phyloP scores from a whole-genome alignment of 2,329 filamentous ascomycete genomes.

The Venturia oleaginea region DNA sequence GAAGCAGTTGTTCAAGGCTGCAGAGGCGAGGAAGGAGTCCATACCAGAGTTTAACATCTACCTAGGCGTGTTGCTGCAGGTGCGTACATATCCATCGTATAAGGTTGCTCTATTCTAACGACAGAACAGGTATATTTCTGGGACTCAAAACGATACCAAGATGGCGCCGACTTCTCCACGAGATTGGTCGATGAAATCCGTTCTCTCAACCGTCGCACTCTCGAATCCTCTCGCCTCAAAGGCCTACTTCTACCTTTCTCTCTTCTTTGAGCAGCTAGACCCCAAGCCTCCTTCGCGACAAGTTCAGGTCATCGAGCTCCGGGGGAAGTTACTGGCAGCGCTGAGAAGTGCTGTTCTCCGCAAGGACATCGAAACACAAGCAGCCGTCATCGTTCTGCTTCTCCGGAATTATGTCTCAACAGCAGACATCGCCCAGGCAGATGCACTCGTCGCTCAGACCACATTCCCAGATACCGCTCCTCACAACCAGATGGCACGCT shows the following conservation, averaged over 20 bases:
- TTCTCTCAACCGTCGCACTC: slow-evolving; percentile 79
- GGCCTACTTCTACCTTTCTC: slow-evolving; percentile 95
- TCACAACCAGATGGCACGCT: slow-evolving; percentile 96
- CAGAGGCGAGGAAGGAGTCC: slow-evolving; percentile 61
- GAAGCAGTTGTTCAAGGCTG: slow-evolving; percentile 52
- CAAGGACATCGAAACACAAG: slow-evolving; percentile 96
- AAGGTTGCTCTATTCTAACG: neutral
- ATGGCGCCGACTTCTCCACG: slow-evolving; percentile 75
- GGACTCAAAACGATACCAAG: slow-evolving; percentile 71
- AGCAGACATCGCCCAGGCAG: slow-evolving; percentile 93
- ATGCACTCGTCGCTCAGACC: slow-evolving; percentile 90
- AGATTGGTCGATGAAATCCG: slow-evolving; percentile 78
- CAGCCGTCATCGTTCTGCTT: slow-evolving; percentile 86
- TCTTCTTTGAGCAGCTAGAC: slow-evolving; percentile 86
- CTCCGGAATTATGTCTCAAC: slow-evolving; percentile 94
- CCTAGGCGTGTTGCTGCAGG: slow-evolving; percentile 61
- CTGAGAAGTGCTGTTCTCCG: slow-evolving; percentile 91
- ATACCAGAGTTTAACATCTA: slow-evolving; percentile 85
- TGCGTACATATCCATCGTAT: slow-evolving; percentile 18
- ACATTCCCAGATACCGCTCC: slow-evolving; percentile 89
- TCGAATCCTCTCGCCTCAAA: slow-evolving; percentile 93
- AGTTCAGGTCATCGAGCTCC: slow-evolving; percentile 77
- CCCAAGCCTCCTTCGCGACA: slow-evolving; percentile 82
- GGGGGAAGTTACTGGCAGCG: slow-evolving; percentile 76
- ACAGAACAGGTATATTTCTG: slow-evolving; percentile 69